phyloP scores from a whole-genome alignment of 2,329 filamentous ascomycete genomes.

The Fusarium robinianum region DNA sequence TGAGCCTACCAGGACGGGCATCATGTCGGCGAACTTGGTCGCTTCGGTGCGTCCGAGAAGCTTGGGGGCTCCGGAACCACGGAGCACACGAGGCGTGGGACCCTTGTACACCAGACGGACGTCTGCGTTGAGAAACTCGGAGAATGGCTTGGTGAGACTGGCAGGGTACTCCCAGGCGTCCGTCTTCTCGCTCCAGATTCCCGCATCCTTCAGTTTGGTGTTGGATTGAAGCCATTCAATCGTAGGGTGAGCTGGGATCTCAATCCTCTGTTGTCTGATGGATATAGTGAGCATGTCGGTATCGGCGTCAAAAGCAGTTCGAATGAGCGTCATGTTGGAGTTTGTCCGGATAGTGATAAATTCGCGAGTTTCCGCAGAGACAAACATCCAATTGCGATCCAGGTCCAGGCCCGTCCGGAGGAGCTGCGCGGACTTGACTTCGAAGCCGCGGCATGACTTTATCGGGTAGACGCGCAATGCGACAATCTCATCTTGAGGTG shows the following conservation, averaged over 20 bases:
- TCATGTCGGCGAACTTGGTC: conserved; percentile 64
- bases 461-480: conserved; percentile 64
- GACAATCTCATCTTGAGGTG: conserved; percentile 31
- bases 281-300: conserved; percentile 53
- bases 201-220: conserved; percentile 53
- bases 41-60: conserved; percentile 57
- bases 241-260: conserved; percentile 59
- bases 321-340: conserved; percentile 64
- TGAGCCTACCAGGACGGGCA: conserved; percentile 59
- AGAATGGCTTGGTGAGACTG: conserved; percentile 57
- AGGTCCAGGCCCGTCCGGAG: conserved; percentile 62
- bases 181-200: conserved; percentile 63
- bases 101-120: conserved; percentile 66
- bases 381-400: conserved; percentile 70
- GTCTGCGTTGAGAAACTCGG: conserved; percentile 57
- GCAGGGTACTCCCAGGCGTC: conserved; percentile 59
- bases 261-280: conserved; percentile 48
- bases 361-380: conserved; percentile 54
- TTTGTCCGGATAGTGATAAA: conserved; percentile 67
- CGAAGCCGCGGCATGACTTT: conserved; percentile 68
- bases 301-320: conserved; percentile 38
- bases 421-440: conserved; percentile 55
- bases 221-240: conserved; percentile 57
- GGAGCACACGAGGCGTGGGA: conserved; percentile 57
- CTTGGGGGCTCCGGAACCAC: conserved; percentile 58